Base-by-base conservation (phyloP, 225 moss, liverwort and hornwort genomes). In the Pleurozium schreberi region DNA sequence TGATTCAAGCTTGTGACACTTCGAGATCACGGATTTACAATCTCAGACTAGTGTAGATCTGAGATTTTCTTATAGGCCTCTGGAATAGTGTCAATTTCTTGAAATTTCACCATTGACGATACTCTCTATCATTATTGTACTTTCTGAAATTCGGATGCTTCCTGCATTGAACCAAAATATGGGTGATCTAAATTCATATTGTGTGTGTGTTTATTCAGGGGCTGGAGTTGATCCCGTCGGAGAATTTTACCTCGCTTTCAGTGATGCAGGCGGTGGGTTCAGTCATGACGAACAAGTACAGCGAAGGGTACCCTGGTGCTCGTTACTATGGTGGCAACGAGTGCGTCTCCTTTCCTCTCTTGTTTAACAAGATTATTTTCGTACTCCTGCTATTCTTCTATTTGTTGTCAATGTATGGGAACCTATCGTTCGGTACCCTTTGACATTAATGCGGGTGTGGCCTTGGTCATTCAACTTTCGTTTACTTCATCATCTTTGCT, bases 311-410 rank as follows among this genome's bases (percentile, higher is more conserved):
- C 74, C 99, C 97, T 60, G 97, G 98, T 83, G 98, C 98, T 86
- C 99, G 97, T 49, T 99, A 97, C 69, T 99, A 99, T 80, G 99
- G 99, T 84, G 99, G 99, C 85, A 99, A 99, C 78, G 99, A 99
- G 97, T 96, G 89, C 91, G 94, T 92, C 59, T 62, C 20, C 68
- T 73, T 36, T 40, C 59, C 85, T 73, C 20, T 43, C 36, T 58
- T 59, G 28, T 59, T 59, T 80, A 12, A 80, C 42, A 9, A 47
- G 26, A 57, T 59, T 45, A 53, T 68, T 40, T 12, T 57, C 9
- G 3, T 49, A 13, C n/a, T 53, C 55, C 67, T 30, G n/a, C 20
- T 28, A 28, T 22, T 57, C 53, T 55, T 43, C 43, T 57, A 11
- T 22, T 57, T 58, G 43, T 45, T 58, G 30, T 55, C 55, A 40